These are phyloP conservation scores for Suillus spraguei DNA, from an alignment of 768 basidiomycete genomes.

Conservation along the genomic window DNA sequence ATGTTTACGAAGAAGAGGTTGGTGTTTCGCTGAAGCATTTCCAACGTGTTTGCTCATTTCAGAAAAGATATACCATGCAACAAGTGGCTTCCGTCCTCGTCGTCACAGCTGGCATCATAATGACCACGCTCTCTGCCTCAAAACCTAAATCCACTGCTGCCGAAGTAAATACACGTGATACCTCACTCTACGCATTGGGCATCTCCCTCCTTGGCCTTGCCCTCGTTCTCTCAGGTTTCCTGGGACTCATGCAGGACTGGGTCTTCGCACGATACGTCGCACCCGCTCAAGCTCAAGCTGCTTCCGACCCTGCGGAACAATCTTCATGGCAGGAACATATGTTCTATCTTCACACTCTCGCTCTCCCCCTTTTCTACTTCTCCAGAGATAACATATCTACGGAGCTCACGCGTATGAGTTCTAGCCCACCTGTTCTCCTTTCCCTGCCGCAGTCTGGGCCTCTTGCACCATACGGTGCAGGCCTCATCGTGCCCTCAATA, in stretches of 20 bases:
- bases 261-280: conserved; percentile 58
- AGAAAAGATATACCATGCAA: conserved; percentile 53
- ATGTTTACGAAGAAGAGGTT: conserved; percentile 64
- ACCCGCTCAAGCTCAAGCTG: conserved; percentile 25
- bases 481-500: conserved; percentile 53
- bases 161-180: conserved; percentile 8
- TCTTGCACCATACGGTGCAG: conserved; percentile 27
- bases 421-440: conserved; percentile 20
- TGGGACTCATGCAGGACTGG: conserved; percentile 86
- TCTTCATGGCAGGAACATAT: conserved; percentile 84
- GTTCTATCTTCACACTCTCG: conserved; percentile 88
- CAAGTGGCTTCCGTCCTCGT: conserved; percentile 80
- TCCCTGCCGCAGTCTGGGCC: conserved; percentile 12
- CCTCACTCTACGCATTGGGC: conserved; percentile 60
- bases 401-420: conserved; percentile 18
- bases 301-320: conserved; percentile 19
- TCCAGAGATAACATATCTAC: conserved; percentile 52
- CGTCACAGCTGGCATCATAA: conserved; percentile 76
- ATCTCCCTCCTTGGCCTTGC: conserved; percentile 76
- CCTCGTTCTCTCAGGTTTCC: conserved; percentile 75
- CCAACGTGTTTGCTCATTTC: conserved; percentile 13
- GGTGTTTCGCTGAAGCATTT: conserved; percentile 21
- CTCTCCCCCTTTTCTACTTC: conserved; percentile 75
- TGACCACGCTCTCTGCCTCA: conserved; percentile 82
- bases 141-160: conserved; percentile 28